These are phyloP conservation scores for Viola pubescens DNA, from an alignment of 441 rosid genomes.

Conservation along the genomic window DNA sequence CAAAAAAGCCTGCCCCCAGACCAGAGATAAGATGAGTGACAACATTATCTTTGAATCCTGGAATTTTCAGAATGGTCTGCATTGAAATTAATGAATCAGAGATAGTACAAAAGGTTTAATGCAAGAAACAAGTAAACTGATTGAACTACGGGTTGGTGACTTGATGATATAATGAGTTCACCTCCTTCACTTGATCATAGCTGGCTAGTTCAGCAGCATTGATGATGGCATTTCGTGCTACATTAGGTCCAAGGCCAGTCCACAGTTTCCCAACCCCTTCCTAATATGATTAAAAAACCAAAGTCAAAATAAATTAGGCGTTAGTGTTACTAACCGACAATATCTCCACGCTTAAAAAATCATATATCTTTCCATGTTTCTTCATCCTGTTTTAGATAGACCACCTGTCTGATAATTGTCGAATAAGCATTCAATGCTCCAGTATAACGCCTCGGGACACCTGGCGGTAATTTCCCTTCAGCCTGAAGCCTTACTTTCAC, in stretches of 20 bases:
- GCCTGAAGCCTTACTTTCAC: constrained; percentile 98
- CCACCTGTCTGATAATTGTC: constrained; percentile 80
- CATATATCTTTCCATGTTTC: constrained; percentile 2
- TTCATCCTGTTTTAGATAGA: constrained; percentile 17
- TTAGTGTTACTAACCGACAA: constrained; percentile 9
- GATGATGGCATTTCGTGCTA: constrained; percentile 90
- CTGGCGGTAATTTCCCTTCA: constrained; percentile 90
- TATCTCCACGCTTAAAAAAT: background rate
- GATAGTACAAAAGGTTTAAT: background rate
- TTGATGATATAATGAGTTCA: constrained; percentile 13
- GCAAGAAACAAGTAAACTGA: constrained; percentile 11
- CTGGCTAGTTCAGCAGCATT: constrained; percentile 99
- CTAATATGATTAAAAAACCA: constrained; percentile 30
- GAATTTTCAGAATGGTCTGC: constrained; percentile 89
- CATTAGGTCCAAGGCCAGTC: constrained; percentile 95
- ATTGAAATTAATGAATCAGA: constrained; percentile 16
- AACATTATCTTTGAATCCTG: constrained; percentile 85
- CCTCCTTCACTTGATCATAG: constrained; percentile 98
- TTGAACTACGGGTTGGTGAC: background rate
- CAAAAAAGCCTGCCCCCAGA: constrained; percentile 92
- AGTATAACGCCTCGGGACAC: constrained; percentile 90
- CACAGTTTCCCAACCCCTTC: constrained; percentile 94
- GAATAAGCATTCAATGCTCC: constrained; percentile 94
- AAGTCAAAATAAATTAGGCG: background rate
- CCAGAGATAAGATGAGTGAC: constrained; percentile 89